Percentiles rank a stretch among this genome's conserved stretches.
These are phyloP conservation scores for Lodderomyces beijingensis DNA, from an alignment of 1,139 yeast species.

Conservation along the genomic window DNA sequence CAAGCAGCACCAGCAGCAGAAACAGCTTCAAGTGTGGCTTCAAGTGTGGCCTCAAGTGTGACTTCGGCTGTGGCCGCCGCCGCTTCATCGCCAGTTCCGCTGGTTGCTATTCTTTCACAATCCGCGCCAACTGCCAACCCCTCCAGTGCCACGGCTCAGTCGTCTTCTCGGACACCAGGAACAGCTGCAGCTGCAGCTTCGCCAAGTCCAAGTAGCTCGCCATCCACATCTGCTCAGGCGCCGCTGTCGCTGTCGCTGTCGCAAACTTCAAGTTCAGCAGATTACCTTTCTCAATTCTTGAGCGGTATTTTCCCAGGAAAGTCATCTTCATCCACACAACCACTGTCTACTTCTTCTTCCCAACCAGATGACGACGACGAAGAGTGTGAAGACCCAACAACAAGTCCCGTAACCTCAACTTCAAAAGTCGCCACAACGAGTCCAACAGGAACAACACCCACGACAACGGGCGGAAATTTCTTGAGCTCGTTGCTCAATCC, in stretches of 20 bases:
- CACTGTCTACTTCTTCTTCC: conserved; percentile 6
- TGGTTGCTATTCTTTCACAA: background rate
- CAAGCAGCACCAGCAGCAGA: conserved; percentile 11
- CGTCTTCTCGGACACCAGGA: too few relatives aligned
- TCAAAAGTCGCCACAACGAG: conserved; percentile 7
- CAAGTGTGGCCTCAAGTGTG: conserved; percentile 8
- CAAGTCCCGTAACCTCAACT: conserved; percentile 8
- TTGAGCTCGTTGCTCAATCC: conserved; percentile 2
- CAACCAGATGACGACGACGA: conserved; percentile 8
- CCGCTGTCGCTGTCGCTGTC: conserved; percentile 1
- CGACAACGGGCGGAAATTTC: conserved; percentile 2
- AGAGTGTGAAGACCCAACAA: conserved; percentile 10
- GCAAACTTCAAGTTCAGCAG: conserved; percentile 2
- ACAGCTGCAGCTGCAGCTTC: too few relatives aligned
- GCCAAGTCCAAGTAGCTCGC: too few relatives aligned
- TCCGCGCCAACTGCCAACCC: conserved; percentile 4
- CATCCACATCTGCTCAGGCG: too few relatives aligned
- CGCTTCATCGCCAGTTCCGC: conserved; percentile 7
- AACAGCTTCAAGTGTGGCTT: conserved; percentile 10
- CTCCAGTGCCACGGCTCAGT: conserved; percentile 8
- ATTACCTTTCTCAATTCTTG: conserved; percentile 1
- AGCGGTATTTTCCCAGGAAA: conserved; percentile 1
- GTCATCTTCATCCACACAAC: conserved; percentile 14
- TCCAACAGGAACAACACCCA: conserved; percentile 5
- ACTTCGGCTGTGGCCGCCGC: conserved; percentile 7